Base-by-base conservation (phyloP, 495 filamentous ascomycete species). In the Lasiosphaeriaceae sp. region DNA sequence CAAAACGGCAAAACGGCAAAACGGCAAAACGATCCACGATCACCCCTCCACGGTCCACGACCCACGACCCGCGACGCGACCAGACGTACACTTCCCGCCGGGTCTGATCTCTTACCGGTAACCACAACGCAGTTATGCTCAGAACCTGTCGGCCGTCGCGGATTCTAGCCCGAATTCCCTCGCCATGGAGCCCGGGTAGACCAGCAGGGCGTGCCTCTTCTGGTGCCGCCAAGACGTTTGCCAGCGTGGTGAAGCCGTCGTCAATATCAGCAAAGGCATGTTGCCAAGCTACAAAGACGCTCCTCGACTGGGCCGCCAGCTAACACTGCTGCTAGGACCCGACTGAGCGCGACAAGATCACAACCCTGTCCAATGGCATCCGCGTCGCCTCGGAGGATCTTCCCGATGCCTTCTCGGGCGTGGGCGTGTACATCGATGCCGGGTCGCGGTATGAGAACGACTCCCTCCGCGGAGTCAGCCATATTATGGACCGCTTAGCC, bases 371-470 rank as follows among this genome's bases (percentile, higher is more conserved):
- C 50, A 99, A 99, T 83, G 94, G 94, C 66, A 73, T 97, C 54
- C 89, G 94, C 39, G 91, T 99, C 49, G 94, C 94, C 17, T 96
- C 93, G 45, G 94, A 99, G 67, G 92, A 94, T 54, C 81, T 97
- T 19, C 94, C 95, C 3, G 94, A 96, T 35, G 90, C 91, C 66
- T 99, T 99, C 74, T 89, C 93, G 8, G 94, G 90, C 48, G 84
- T 99, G 23, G 94, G 94, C 50, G 92, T 99, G 26, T 99, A 96
- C 73, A 85, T 99, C 72, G 93, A 97, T 71, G 92, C 92, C 35
- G 94, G 94, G 11, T 99, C 94, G 31, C 84, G 94, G 56, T 97
- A 95, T 73, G 94, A 99, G 73, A 94, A 86, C 65, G 80, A 87
- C 16, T 86, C 84, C 44, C 74, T 97, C 46, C 84, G 90, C 49